Conservation (phyloP, 345 rosid genomes). For the Citropsis articulata region DNA sequence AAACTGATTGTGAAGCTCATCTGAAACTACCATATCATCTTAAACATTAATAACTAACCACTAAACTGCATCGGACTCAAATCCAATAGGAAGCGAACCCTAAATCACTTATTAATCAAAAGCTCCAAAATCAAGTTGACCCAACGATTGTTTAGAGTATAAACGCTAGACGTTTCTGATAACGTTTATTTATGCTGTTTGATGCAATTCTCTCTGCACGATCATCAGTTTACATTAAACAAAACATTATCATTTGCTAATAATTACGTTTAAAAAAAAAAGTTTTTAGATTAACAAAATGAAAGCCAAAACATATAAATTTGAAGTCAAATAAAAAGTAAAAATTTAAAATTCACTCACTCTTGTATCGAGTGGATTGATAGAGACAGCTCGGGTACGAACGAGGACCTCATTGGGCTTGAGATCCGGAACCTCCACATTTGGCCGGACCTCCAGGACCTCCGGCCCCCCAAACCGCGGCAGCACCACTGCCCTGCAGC, state of each 20-base stretch:
- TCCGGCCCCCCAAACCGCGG: slow-evolving; percentile 94
- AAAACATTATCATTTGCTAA: neutral
- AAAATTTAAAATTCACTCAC: slow-evolving; percentile 39
- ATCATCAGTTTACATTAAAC: neutral
- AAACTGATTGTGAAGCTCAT: too few relatives aligned
- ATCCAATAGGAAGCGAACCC: too few relatives aligned
- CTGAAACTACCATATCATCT: too few relatives aligned
- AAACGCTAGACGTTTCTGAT: neutral
- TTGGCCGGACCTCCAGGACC: slow-evolving; percentile 68
- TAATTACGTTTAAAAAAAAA: neutral
- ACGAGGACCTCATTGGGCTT: slow-evolving; percentile 80
- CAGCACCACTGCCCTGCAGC: slow-evolving; percentile 79
- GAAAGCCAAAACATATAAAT: neutral
- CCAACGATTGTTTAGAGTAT: neutral
- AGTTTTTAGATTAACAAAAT: neutral
- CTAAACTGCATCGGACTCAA: too few relatives aligned
- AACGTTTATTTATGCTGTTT: neutral
- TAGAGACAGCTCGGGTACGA: slow-evolving; percentile 77
- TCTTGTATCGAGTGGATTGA: slow-evolving; percentile 91
- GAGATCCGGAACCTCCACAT: slow-evolving; percentile 74
- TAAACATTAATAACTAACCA: too few relatives aligned
- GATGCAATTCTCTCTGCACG: neutral
- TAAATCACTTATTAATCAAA: neutral
- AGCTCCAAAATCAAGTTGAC: neutral
- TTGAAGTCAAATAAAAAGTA: neutral